Conservation (phyloP, 352 stramenopile genomes). For the Aphanomyces invadans region DNA sequence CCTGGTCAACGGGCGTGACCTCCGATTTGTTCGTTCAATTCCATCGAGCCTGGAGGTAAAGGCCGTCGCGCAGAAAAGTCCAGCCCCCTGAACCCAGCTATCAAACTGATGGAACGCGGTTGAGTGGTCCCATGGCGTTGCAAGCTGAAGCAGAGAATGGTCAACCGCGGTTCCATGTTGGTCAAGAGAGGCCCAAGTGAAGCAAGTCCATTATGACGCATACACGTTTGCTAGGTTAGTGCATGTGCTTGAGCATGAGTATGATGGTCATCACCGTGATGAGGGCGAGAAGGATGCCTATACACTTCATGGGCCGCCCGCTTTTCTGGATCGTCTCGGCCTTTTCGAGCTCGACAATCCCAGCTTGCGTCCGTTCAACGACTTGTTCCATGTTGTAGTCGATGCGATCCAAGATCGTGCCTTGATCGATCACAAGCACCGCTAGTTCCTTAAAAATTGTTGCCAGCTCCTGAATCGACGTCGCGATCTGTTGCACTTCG, state of each 20-base stretch:
- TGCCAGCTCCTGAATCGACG: constrained; percentile 98
- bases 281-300: constrained; percentile 85
- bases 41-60: too few species aligned
- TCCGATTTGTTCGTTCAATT: too few species aligned
- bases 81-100: too few species aligned
- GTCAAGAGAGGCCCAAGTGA: too few species aligned
- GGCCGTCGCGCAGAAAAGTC: too few species aligned
- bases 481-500: constrained; percentile 96
- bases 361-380: constrained; percentile 98
- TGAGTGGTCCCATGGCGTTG: too few species aligned
- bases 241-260: constrained; percentile 88
- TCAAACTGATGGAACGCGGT: too few species aligned
- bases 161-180: too few species aligned
- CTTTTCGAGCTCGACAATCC: constrained; percentile 97
- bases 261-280: constrained; percentile 91
- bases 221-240: constrained; percentile 26
- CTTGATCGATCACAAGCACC: constrained; percentile 99
- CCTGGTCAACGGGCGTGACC: too few species aligned
- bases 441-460: constrained; percentile 99
- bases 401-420: constrained; percentile 99
- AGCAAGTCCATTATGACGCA: background rate
- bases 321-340: constrained; percentile 99
- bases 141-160: too few species aligned
- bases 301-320: constrained; percentile 93
- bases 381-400: constrained; percentile 99